A percentile compares a stretch with the other conserved stretches of the same genome.
Evolutionary conservation across 2,329 filamentous ascomycete species (phyloP).

Genomic region (Pestalotiopsis sp.): DNA sequence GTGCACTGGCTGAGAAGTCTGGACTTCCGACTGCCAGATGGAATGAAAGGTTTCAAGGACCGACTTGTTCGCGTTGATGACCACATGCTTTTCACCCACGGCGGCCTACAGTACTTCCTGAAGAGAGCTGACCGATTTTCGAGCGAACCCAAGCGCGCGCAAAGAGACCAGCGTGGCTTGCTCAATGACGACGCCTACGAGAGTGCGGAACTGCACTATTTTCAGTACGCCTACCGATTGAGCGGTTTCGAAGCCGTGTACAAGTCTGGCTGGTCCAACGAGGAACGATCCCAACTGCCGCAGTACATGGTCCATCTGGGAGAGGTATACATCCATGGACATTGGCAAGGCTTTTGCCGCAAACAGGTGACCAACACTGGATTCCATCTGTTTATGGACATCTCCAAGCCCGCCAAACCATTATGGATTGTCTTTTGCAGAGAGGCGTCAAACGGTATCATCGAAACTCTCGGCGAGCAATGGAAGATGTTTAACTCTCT

Average conservation of each 20-base stretch:
- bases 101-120: not conserved
- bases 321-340: not conserved
- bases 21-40: not conserved
- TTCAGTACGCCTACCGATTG: not conserved
- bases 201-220: not conserved
- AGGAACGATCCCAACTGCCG: not conserved
- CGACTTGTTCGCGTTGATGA: not conserved
- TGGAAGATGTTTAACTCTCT: not conserved
- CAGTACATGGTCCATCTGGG: not conserved
- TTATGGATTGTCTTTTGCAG: constrained; percentile 14
- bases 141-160: not conserved
- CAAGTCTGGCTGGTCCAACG: no score
- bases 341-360: not conserved
- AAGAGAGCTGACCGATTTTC: not conserved
- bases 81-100: not conserved
- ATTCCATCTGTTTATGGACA: constrained; percentile 15
- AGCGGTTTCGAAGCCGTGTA: not conserved
- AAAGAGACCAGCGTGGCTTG: not conserved
- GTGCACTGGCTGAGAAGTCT: not conserved
- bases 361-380: not conserved
- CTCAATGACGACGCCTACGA: not conserved
- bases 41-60: not conserved
- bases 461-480: not conserved
- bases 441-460: not conserved
- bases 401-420: constrained; percentile 7